Evolutionary conservation across 1,139 yeast genomes (phyloP).

Genomic region (Debaryomycetaceae sp.): DNA sequence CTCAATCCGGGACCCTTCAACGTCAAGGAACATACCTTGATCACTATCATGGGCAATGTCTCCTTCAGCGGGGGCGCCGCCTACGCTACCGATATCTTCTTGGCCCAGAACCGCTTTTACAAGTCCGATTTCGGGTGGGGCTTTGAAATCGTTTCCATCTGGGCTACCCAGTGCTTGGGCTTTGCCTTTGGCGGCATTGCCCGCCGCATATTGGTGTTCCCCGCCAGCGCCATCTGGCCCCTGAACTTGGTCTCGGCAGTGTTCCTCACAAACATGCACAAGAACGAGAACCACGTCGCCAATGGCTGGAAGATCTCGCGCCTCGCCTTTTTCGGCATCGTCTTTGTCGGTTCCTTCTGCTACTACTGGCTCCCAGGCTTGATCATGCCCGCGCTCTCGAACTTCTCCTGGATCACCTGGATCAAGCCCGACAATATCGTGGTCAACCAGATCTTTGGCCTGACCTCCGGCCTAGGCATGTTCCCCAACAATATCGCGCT

Average conservation of each 20-base stretch:
- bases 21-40: slow-evolving; percentile 53
- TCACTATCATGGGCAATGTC: slow-evolving; percentile 51
- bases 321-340: slow-evolving; percentile 19
- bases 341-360: slow-evolving; percentile 17
- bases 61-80: slow-evolving; percentile 53
- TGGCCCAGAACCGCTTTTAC: slow-evolving; percentile 44
- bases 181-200: slow-evolving; percentile 55
- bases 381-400: slow-evolving; percentile 12
- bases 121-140: slow-evolving; percentile 40
- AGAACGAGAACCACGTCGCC: slow-evolving; percentile 46
- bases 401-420: slow-evolving; percentile 22
- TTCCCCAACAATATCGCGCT: slow-evolving; percentile 38
- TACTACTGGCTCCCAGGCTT: slow-evolving; percentile 37
- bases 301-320: slow-evolving; percentile 33
- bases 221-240: slow-evolving; percentile 63
- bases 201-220: slow-evolving; percentile 46
- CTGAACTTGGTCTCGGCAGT: slow-evolving; percentile 36
- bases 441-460: slow-evolving; percentile 54
- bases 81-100: slow-evolving; percentile 48
- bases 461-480: slow-evolving; percentile 48
- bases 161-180: slow-evolving; percentile 53
- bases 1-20: slow-evolving; percentile 60
- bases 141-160: slow-evolving; percentile 37
- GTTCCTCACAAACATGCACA: slow-evolving; percentile 49
- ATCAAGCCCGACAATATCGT: slow-evolving; percentile 28